These are phyloP conservation scores for Sisymbrium irio DNA, from an alignment of 345 rosid species.

Conservation along the genomic window DNA sequence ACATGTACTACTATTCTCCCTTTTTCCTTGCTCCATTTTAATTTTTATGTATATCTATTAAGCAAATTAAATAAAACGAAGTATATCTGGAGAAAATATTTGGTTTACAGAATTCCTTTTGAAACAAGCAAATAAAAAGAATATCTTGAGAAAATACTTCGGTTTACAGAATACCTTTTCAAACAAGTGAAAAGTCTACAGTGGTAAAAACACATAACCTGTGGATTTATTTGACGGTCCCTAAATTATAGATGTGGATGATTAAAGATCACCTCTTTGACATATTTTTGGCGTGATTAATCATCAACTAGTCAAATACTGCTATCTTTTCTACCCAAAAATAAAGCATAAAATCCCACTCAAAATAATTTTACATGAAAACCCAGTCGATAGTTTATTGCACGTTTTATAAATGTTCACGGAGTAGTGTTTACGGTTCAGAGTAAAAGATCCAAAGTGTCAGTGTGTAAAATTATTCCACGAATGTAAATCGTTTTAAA, in stretches of 20 bases:
- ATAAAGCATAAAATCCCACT: not conserved
- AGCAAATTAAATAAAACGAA: not conserved
- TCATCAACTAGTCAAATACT: not conserved
- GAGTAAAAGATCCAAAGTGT: not conserved
- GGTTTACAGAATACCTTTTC: not conserved
- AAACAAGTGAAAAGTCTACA: not conserved
- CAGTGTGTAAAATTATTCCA: not conserved
- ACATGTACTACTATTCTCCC: not conserved
- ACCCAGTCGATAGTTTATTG: too few relatives aligned
- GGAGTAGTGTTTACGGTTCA: not conserved
- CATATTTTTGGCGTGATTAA: not conserved
- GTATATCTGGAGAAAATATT: too few relatives aligned
- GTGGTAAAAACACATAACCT: not conserved
- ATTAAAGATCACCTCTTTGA: not conserved
- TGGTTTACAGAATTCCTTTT: not conserved
- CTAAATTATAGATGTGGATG: constrained; percentile 3
- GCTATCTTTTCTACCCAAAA: not conserved
- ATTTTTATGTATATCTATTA: not conserved
- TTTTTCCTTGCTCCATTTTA: not conserved
- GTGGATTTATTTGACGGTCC: not conserved
- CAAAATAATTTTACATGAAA: not conserved
- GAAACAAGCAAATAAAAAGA: too few relatives aligned
- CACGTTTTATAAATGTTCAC: not conserved
- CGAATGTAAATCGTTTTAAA: not conserved
- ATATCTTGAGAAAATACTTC: not conserved